These are phyloP conservation scores for Trichomonas vaginalis DNA, from an alignment of 208 protist genomes.

Conservation along the genomic window DNA sequence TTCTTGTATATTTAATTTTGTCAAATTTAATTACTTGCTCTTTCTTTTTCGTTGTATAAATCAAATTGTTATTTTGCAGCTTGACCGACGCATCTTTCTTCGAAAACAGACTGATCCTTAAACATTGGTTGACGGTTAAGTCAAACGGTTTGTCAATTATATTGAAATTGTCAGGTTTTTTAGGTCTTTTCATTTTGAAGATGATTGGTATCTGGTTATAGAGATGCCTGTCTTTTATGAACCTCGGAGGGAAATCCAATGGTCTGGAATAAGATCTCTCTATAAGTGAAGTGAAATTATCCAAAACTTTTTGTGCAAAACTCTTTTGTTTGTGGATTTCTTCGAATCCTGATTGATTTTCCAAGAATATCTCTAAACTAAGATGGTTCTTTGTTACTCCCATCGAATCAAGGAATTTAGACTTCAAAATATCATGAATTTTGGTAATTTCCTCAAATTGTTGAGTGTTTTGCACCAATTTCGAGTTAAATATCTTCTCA, in stretches of 20 bases:
- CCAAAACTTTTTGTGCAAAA: background rate
- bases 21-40: background rate
- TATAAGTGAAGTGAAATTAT: background rate
- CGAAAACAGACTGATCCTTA: background rate
- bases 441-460: background rate
- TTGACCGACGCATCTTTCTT: background rate
- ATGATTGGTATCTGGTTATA: background rate
- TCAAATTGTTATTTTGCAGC: background rate
- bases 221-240: background rate
- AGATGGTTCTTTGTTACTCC: background rate
- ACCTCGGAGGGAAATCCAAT: background rate
- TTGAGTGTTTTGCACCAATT: background rate
- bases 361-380: background rate
- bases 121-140: background rate
- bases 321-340: background rate
- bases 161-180: background rate
- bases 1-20: background rate
- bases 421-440: background rate
- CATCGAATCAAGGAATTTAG: background rate
- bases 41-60: background rate
- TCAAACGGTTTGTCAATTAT: background rate
- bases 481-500: background rate
- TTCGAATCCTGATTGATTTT: background rate
- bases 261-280: background rate
- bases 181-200: background rate